Evolutionary conservation across 805 yeast genomes (phyloP), one percentile per base, ranked within the genome.

Genomic region (Lachancea waltii): DNA sequence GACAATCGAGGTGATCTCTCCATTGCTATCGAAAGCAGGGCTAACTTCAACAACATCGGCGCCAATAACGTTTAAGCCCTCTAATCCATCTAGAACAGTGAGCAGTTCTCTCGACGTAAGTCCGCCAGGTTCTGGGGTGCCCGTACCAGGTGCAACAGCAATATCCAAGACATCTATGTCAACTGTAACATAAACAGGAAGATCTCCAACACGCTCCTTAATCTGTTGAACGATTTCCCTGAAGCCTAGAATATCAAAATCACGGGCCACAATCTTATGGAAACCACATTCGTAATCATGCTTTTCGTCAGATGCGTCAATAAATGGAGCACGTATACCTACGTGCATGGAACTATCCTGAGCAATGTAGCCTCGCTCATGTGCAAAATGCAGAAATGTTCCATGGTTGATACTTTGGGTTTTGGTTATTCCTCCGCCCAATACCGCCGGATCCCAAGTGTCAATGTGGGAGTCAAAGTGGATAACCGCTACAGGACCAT

Each of bases 91-190:
- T 25, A 79, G 49, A 15, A 79, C 62, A 2, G 68, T 60, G 44
- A 76, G 64, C 15, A 78, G 62, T 53, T 79, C 85, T 22, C 86
- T 63, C 1, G 77, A 61, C 4, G 73, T 70, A 66, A 77, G 74
- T 8, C 86, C 86, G 7, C 84, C 86, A 1, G 71, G 71, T 50
- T 80, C 85, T 46, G 77, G 71, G 5, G 86, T 79, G 7, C 85
- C 85, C 0, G 85, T 79, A 3, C 79, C 85, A 3, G 84, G 80
- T 4, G 81, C 81, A 32, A 62, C 59, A 1, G 79, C 72, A 0
- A 82, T 81, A 48, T 79, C 86, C 43, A 79, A 64, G 1, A 75
- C 78, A 48, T 77, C 83, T 32, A 76, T 70, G 48, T 70, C 75
- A 19, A 70, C 68, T 2, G 69, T 53, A n/a, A 68, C 58, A 47